These are phyloP conservation scores for Venturia effusa DNA, from an alignment of 2,329 filamentous ascomycete species.

Conservation along the genomic window DNA sequence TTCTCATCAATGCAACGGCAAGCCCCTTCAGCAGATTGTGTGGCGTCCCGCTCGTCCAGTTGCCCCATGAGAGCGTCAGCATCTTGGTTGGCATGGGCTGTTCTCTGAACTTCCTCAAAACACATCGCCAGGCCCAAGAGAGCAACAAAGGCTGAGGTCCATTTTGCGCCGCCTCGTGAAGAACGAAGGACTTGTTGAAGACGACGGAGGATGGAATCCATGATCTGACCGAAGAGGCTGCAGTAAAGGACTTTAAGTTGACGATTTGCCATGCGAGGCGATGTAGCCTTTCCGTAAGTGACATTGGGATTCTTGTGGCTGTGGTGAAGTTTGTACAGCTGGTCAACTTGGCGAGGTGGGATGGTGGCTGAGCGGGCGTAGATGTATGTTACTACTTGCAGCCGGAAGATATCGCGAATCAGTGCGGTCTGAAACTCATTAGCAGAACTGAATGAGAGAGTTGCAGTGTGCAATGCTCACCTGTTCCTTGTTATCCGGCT, in stretches of 20 bases:
- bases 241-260: constrained; percentile 41
- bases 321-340: constrained; percentile 28
- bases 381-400: constrained; percentile 38
- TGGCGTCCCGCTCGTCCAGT: constrained; percentile 17
- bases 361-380: constrained; percentile 38
- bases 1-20: constrained; percentile 34
- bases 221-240: constrained; percentile 30
- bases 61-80: constrained; percentile 25
- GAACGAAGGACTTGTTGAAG: constrained; percentile 36
- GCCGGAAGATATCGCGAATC: constrained; percentile 32
- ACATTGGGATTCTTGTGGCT: constrained; percentile 13
- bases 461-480: constrained; percentile 17
- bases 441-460: constrained; percentile 4
- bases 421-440: constrained; percentile 24
- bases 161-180: constrained; percentile 32
- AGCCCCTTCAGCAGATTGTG: constrained; percentile 26
- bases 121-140: constrained; percentile 38
- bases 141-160: constrained; percentile 35
- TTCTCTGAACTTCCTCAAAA: constrained; percentile 37
- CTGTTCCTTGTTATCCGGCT: constrained; percentile 29
- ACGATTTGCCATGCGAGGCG: constrained; percentile 36
- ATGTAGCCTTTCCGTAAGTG: constrained; percentile 20
- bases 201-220: constrained; percentile 33
- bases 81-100: constrained; percentile 32
- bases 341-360: constrained; percentile 24